Evolutionary conservation across 1,139 yeast species (phyloP), one percentile per base, ranked within the genome.

Genomic region (Suhomyces terraborum): DNA sequence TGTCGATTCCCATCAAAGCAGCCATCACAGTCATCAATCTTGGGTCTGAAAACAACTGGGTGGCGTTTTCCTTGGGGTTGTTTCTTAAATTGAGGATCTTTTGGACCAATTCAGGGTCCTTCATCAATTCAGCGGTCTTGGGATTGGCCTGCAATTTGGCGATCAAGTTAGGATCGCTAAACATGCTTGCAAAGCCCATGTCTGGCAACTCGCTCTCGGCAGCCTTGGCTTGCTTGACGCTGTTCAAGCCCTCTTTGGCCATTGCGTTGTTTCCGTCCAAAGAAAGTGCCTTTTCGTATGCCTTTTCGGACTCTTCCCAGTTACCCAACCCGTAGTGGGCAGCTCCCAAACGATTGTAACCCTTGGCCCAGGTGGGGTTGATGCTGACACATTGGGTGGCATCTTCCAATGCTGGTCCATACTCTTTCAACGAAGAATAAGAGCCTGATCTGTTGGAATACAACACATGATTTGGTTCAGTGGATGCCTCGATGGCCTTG

Each of bases 391-490:
- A 85, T 58, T 84, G 79, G 48, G 86, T 69, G 19, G 98, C 98
- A 62, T 93, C 98, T 42, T 74, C 70, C 46, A 88, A 72, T 3
- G 98, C 98, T 47, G 82, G 70, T 25, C 66, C 64, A 57, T 82
- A 93, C 53, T 88, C 67, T 59, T 83, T 83, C 67, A 84, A 66
- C 10, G 96, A 87, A 3, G 97, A 86, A 56, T 84, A 84, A 42
- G 88, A 79, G 8, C 95, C 98, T n/a, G 97, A 89, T 64, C 98
- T 82, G 69, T 93, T 93, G 41, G 97, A 88, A 61, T 73, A 89
- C 45, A 93, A 75, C 18, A 93, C 97, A 62, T 91, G 97, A 62
- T 88, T 89, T 51, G 96, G 95, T 10, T 73, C 54, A 35, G 82
- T 69, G 0, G 95, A 83, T n/a, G 80, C 88, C 35, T 81, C 93